Evolutionary conservation across 805 yeast species (phyloP), one percentile per base, ranked within the genome.

Genomic region (Cyberlindnera bimundalis): DNA sequence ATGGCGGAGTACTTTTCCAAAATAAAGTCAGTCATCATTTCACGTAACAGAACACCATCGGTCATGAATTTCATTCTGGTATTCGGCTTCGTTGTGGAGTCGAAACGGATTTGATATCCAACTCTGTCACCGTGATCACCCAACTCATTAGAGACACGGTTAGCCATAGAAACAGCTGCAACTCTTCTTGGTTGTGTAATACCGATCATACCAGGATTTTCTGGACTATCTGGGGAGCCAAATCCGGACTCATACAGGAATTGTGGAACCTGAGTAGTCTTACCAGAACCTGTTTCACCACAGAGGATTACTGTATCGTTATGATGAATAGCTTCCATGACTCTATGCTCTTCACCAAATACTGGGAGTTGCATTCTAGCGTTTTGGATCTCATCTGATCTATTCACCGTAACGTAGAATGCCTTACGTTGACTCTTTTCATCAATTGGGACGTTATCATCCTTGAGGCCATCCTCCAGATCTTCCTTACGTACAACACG

Each of bases 281-380:
- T 93, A 64, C 99, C 99, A 3, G 97, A 89, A 53, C 99, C 99
- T 1, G 99, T 93, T 55, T 90, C 98, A 71, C 99, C 99, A 67
- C 97, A 91, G 19, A 93, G 73, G 12, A 93, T 82, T 0, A 90
- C 79, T 45, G 91, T 84, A 55, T 90, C 96, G 56, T 91, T 85
- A 55, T 91, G 95, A 58, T 85, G 86, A 37, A 93, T 76, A 1
- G 96, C 96, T 60, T 93, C 99, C 97, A 93, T 88, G 36, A 93
- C 85, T 40, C 79, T 70, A 59, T 87, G 96, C 56, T 93, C 99
- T 61, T 88, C 96, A 6, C 82, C 82, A 47, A 77, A 84, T 0
- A 93, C 97, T 1, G 99, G 99, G 15, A 93, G 67, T 38, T 79
- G 73, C 64, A 79, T 68, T 47, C 99, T 70, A 24, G 71, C 71